phyloP scores from a whole-genome alignment of 2,329 filamentous ascomycete species.

The Fusarium buxicola region DNA sequence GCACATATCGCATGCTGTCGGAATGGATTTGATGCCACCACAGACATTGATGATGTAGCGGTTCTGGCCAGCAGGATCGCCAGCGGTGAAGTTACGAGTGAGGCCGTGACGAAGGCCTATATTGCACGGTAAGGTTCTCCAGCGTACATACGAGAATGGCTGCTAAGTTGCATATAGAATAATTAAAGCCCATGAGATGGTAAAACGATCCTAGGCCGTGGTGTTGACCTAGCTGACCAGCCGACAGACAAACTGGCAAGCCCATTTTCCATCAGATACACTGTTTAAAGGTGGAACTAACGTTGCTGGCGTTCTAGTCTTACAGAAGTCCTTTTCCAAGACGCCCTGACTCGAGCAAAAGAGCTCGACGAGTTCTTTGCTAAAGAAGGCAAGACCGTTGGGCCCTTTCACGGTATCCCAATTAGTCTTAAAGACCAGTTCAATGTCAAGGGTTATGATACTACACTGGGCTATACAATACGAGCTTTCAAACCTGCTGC shows the following conservation, averaged over 20 bases:
- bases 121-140: constrained; percentile 11
- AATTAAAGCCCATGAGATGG: constrained; percentile 20
- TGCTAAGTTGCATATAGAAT: constrained; percentile 14
- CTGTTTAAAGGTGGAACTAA: not conserved
- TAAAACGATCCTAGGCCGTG: not conserved
- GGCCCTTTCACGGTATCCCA: constrained; percentile 40
- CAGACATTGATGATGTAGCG: constrained; percentile 1
- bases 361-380: constrained; percentile 21
- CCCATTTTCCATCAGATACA: rapidly evolving
- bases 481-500: constrained; percentile 60
- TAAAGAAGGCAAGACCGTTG: not conserved
- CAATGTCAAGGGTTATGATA: constrained; percentile 67
- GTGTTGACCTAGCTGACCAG: not conserved
- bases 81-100: not conserved
- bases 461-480: constrained; percentile 68
- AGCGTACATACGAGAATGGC: rapidly evolving
- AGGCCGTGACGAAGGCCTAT: constrained; percentile 12
- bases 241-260: constrained; percentile 27
- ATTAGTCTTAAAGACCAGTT: constrained; percentile 67
- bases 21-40: not conserved
- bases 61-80: not conserved
- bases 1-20: not conserved
- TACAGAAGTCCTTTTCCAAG: constrained; percentile 35
- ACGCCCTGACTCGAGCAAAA: constrained; percentile 30
- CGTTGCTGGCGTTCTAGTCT: not conserved